A percentile compares a stretch with the other conserved stretches of the same genome.
phyloP scores from a whole-genome alignment of 73 alveolate species.

The Tetrahymena thermophila region DNA sequence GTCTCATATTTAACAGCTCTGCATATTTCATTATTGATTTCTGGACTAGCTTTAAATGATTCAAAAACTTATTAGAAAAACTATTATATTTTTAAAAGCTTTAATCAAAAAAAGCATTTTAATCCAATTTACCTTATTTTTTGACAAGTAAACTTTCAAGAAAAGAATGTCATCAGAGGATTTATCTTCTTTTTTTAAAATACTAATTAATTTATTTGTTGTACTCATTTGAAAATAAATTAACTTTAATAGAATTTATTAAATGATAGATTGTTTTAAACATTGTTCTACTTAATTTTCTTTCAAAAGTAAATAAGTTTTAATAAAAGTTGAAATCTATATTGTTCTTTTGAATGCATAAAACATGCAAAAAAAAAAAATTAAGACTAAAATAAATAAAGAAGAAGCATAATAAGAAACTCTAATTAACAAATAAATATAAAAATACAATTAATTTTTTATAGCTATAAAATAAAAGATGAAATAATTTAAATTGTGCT shows the following conservation, averaged over 20 bases:
- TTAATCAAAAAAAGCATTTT: not conserved
- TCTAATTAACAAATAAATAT: too few relatives aligned
- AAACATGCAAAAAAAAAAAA: too few relatives aligned
- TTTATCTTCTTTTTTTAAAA: not conserved
- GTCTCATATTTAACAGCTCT: not conserved
- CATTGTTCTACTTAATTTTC: not conserved
- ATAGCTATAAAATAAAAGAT: too few relatives aligned
- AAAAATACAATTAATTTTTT: too few relatives aligned
- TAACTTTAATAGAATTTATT: not conserved
- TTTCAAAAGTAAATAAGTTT: too few relatives aligned
- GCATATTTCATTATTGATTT: not conserved
- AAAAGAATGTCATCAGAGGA: not conserved
- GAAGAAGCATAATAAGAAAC: too few relatives aligned
- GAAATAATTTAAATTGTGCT: too few relatives aligned
- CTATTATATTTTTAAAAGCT: not conserved
- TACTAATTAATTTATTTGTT: not conserved
- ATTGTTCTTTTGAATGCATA: not conserved
- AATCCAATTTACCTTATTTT: not conserved
- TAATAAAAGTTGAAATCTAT: not conserved
- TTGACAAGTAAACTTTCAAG: not conserved
- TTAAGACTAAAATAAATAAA: too few relatives aligned
- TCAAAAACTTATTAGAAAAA: not conserved
- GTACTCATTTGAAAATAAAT: not conserved
- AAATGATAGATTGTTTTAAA: not conserved
- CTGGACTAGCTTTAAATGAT: not conserved